Evolutionary conservation across 768 basidiomycete genomes (phyloP).

Genomic region (Cyclocybe cylindracea): DNA sequence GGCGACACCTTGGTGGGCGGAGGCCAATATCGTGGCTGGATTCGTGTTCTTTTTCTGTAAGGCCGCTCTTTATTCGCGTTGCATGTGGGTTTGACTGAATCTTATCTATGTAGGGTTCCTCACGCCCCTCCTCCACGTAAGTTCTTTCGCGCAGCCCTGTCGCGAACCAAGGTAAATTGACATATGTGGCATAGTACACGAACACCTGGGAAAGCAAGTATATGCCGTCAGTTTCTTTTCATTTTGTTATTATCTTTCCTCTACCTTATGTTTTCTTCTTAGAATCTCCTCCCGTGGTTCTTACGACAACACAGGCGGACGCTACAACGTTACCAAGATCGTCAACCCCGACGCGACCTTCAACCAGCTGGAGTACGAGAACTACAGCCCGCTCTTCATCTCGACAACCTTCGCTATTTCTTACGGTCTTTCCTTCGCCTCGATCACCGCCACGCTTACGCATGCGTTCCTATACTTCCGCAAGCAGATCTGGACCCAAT

Average conservation of each 20-base stretch:
- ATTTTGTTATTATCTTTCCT: not conserved
- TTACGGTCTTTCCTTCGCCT: conserved; percentile 83
- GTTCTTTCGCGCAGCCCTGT: conserved; percentile 15
- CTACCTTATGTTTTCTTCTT: conserved; percentile 3
- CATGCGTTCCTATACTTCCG: conserved; percentile 77
- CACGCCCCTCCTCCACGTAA: conserved; percentile 58
- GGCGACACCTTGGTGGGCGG: conserved; percentile 83
- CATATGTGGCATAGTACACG: conserved; percentile 42
- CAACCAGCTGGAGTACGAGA: conserved; percentile 53
- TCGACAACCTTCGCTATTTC: conserved; percentile 75
- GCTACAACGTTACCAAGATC: conserved; percentile 62
- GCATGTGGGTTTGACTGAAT: not conserved
- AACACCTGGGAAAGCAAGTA: conserved; percentile 62
- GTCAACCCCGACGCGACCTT: conserved; percentile 54
- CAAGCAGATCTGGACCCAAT: conserved; percentile 75
- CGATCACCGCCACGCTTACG: conserved; percentile 71
- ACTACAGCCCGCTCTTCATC: conserved; percentile 64
- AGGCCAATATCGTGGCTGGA: conserved; percentile 64
- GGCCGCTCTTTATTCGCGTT: conserved; percentile 7
- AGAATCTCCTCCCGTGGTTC: conserved; percentile 64
- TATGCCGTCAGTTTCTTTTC: conserved; percentile 45
- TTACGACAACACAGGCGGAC: conserved; percentile 60
- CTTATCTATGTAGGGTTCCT: conserved; percentile 43
- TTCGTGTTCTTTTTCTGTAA: conserved; percentile 71
- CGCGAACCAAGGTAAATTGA: not conserved